Base-by-base conservation (phyloP, 352 stramenopile genomes). In the Albugo laibachii region DNA sequence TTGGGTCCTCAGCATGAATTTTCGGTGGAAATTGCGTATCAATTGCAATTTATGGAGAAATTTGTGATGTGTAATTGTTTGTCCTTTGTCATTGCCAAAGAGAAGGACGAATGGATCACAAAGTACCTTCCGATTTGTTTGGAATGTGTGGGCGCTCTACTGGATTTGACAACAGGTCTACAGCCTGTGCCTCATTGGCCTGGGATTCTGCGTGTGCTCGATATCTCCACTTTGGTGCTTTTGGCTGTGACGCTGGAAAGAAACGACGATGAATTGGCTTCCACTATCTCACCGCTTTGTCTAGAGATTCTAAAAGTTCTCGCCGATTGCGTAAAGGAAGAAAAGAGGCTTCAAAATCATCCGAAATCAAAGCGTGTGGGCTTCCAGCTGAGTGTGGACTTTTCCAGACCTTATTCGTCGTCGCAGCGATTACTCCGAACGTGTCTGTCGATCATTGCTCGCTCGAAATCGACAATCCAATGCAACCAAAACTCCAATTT, bases 91-190 rank as follows among this genome's bases (percentile, higher is more conserved):
- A 1, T 51, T 61, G 43, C 38, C 16, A 43, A 43, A 19, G 38
- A 43, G 8, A 43, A 82, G 42, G 60, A 79, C 41, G 56, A 69
- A 21, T 86, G 68, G 65, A 52, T 81, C 3, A 55, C 57, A 4
- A 71, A 69, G 41, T 79, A 80, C 39, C 48, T 86, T 12, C 61
- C 63, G 0, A 68, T 83, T 51, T 69, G 63, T 20, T 69, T 80
- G 24, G 66, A 86, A 51, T 86, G 69, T 45, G 72, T 71, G 37
- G 69, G 74, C 11, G 77, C 70, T 1, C 52, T 79, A 21, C 52
- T 83, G 14, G 58, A 80, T n/a, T 54, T 83, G 14, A 41, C 81
- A 2, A 36, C 13, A 13, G 43, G n/a, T 41, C n/a, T 61, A 48
- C 24, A 36, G 35, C 4, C 18, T 43, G 36, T 42, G 41, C 12